phyloP scores from a whole-genome alignment of 1,284 basidiomycete species.

The Xanthoconium separans region DNA sequence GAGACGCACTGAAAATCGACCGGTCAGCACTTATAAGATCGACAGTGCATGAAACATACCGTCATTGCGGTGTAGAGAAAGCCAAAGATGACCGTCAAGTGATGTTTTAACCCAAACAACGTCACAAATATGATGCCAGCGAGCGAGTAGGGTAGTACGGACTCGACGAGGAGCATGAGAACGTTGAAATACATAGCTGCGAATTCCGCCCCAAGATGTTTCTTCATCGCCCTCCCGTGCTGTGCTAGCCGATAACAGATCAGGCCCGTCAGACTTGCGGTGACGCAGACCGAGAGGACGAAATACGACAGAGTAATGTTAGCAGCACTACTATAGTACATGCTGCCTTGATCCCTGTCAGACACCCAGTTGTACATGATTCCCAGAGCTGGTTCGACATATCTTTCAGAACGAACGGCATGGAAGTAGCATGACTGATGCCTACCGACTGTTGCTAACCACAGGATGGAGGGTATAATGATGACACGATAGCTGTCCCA shows the following conservation, averaged over 20 bases:
- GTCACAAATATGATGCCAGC: slow-evolving; percentile 11
- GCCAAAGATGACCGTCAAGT: not conserved
- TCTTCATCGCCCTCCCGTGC: not conserved
- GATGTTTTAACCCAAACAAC: no score
- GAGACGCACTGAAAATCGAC: slow-evolving; percentile 13
- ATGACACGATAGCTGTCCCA: slow-evolving; percentile 11
- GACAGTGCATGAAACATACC: not conserved
- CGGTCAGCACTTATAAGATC: not conserved
- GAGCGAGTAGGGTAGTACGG: slow-evolving; percentile 16
- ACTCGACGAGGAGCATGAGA: slow-evolving; percentile 13
- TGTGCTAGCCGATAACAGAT: slow-evolving; percentile 13
- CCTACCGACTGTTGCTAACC: slow-evolving; percentile 11
- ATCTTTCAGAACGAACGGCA: not conserved
- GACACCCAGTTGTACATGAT: not conserved
- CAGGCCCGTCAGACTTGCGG: slow-evolving; percentile 4
- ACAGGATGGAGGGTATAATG: slow-evolving; percentile 14
- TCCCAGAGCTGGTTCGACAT: slow-evolving; percentile 9
- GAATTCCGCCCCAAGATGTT: not conserved
- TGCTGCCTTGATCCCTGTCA: not conserved
- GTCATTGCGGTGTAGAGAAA: slow-evolving; percentile 11
- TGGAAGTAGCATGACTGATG: not conserved
- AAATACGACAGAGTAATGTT: slow-evolving; percentile 9
- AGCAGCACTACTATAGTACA: slow-evolving; percentile 3
- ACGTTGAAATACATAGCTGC: slow-evolving; percentile 4
- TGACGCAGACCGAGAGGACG: slow-evolving; percentile 3